Evolutionary conservation across 306 rosid species (phyloP).

Genomic region (Ceratonia siliqua): DNA sequence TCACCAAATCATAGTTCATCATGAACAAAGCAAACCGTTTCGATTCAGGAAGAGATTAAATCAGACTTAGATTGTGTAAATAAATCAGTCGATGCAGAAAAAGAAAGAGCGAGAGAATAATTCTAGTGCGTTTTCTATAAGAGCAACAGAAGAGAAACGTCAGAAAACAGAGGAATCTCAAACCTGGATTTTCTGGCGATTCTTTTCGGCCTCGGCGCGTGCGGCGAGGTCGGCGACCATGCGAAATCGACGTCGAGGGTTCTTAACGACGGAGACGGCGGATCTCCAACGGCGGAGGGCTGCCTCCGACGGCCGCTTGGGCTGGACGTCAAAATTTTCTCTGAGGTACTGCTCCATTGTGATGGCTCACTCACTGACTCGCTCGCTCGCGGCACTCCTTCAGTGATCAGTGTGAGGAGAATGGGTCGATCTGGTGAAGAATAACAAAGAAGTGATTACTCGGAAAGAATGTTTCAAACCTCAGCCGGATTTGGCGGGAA

Average conservation of each 20-base stretch:
- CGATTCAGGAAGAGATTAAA: not conserved
- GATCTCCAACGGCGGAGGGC: constrained; percentile 80
- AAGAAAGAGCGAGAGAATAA: not conserved
- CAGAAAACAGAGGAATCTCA: not conserved
- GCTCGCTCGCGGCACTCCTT: not conserved
- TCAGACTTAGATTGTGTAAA: not conserved
- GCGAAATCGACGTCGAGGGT: constrained; percentile 89
- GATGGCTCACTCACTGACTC: not conserved
- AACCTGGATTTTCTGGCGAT: constrained; percentile 73
- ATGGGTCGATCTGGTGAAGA: not conserved
- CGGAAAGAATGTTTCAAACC: no score
- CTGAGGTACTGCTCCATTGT: constrained; percentile 71
- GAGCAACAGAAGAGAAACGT: not conserved
- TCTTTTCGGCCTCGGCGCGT: constrained; percentile 63
- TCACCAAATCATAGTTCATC: not conserved
- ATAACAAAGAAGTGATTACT: no score
- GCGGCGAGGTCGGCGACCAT: constrained; percentile 89
- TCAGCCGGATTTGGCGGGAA: no score
- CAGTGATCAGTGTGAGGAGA: not conserved
- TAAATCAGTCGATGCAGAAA: not conserved
- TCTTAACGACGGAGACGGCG: constrained; percentile 81
- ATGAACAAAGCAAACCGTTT: not conserved
- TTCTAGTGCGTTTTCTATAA: not conserved
- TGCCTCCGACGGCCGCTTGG: constrained; percentile 61
- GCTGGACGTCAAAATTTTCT: constrained; percentile 61